A percentile compares a stretch with the other conserved stretches of the same genome.
Conservation (phyloP, 164 flowering plant species). For the Nymphaea thermarum region DNA sequence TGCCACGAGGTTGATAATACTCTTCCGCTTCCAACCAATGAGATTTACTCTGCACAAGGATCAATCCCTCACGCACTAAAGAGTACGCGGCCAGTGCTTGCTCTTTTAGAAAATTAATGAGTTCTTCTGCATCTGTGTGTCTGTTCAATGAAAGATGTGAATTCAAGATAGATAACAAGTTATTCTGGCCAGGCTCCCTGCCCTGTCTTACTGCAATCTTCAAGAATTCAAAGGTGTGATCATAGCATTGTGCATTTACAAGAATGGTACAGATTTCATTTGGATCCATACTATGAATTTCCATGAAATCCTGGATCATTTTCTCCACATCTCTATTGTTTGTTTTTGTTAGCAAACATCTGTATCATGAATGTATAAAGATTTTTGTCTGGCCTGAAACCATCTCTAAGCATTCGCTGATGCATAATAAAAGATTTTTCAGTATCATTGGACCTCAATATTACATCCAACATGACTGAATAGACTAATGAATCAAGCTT, state of each 20-base stretch:
- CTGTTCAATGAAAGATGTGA: slow-evolving; percentile 51
- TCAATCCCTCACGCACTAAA: slow-evolving; percentile 4
- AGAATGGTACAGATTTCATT: slow-evolving; percentile 49
- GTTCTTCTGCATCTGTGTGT: slow-evolving; percentile 43
- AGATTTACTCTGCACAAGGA: slow-evolving; percentile 8
- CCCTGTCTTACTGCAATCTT: slow-evolving; percentile 41
- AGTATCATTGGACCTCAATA: slow-evolving; percentile 46
- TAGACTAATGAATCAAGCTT: slow-evolving; percentile 78
- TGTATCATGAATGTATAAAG: slow-evolving; percentile 47
- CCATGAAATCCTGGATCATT: slow-evolving; percentile 58
- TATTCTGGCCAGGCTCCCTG: slow-evolving; percentile 39
- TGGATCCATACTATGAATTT: slow-evolving; percentile 38
- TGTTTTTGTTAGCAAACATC: slow-evolving; percentile 39
- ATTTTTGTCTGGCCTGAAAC: slow-evolving; percentile 58
- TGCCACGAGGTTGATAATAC: slow-evolving; percentile 18
- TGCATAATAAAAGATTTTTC: slow-evolving; percentile 48
- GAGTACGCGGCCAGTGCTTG: slow-evolving; percentile 13
- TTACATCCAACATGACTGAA: slow-evolving; percentile 76
- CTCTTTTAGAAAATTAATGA: slow-evolving; percentile 43
- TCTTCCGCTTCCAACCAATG: slow-evolving; percentile 20
- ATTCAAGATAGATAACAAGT: slow-evolving; percentile 43
- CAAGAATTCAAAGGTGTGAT: slow-evolving; percentile 47
- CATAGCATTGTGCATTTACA: slow-evolving; percentile 59
- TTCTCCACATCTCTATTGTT: slow-evolving; percentile 28
- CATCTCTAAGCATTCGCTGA: slow-evolving; percentile 50